Evolutionary conservation across 257 asterid species (phyloP).

Genomic region (Gardenia jasminoides): DNA sequence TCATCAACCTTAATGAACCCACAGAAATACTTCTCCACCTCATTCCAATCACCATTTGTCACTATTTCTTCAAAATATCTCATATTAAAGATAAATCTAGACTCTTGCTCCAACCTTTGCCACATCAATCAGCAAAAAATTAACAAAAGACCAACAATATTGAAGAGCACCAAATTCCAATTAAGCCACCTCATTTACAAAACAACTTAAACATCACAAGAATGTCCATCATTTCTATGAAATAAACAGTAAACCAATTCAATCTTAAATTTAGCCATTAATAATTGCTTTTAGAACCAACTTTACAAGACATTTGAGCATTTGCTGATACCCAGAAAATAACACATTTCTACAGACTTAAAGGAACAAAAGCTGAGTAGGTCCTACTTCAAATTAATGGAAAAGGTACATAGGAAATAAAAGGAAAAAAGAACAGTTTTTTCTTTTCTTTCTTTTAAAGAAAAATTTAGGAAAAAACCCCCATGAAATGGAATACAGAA

Average conservation of each 20-base stretch:
- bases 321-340: neutral
- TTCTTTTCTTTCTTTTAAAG: too few relatives aligned
- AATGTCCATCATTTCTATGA: neutral
- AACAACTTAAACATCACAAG: neutral
- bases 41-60: conserved; percentile 56
- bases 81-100: conserved; percentile 59
- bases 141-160: neutral
- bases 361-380: too few relatives aligned
- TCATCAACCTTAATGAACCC: conserved; percentile 62
- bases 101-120: conserved; percentile 54
- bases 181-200: neutral
- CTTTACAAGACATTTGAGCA: neutral
- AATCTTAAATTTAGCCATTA: neutral
- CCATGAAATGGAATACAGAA: too few relatives aligned
- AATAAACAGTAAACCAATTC: neutral
- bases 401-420: too few relatives aligned
- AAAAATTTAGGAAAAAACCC: too few relatives aligned
- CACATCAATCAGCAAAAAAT: conserved; percentile 12
- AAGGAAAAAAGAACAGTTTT: too few relatives aligned
- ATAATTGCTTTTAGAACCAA: neutral
- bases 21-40: conserved; percentile 51
- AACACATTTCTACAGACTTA: neutral
- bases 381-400: too few relatives aligned
- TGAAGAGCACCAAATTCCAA: neutral
- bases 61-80: conserved; percentile 51